These are phyloP conservation scores for Avicennia marina DNA, from an alignment of 257 asterid species.

Conservation along the genomic window DNA sequence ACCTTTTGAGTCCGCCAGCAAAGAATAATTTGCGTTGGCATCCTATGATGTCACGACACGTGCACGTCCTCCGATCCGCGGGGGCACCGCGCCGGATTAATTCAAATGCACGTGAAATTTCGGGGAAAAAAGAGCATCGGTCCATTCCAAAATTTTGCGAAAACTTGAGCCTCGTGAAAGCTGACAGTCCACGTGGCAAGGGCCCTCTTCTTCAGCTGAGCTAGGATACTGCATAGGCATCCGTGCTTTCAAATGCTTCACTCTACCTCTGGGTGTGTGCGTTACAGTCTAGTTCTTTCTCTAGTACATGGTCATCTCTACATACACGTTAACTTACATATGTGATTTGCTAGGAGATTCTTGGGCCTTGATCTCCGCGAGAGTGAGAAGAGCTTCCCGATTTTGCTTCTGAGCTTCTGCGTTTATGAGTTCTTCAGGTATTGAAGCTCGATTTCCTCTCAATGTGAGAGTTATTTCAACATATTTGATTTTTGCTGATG, in stretches of 20 bases:
- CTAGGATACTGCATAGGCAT: slow-evolving; percentile 17
- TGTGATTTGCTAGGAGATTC: not conserved
- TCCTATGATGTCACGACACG: not conserved
- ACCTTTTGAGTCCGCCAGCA: not conserved
- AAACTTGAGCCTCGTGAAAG: slow-evolving; percentile 11
- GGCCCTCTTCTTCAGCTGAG: slow-evolving; percentile 5
- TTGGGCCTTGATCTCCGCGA: slow-evolving; percentile 2
- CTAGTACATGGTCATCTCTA: too few species aligned
- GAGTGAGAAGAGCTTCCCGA: not conserved
- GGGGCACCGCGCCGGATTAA: too few species aligned
- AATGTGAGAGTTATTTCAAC: not conserved
- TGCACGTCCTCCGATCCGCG: not conserved
- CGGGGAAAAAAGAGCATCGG: too few species aligned
- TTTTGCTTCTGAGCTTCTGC: slow-evolving; percentile 10
- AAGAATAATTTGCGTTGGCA: not conserved
- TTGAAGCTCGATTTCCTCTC: slow-evolving; percentile 11
- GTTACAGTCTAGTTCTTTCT: slow-evolving; percentile 11
- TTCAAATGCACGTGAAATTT: too few species aligned
- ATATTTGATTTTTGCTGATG: not conserved
- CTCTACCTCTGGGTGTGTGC: slow-evolving; percentile 17
- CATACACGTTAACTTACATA: not conserved
- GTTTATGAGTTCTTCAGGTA: not conserved
- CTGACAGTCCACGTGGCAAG: slow-evolving; percentile 28
- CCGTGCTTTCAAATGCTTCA: slow-evolving; percentile 22
- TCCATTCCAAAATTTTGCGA: slow-evolving; percentile 1